A percentile compares a stretch with the other conserved stretches of the same genome.
Evolutionary conservation across 2,329 filamentous ascomycete species (phyloP).

Genomic region (Westerdykella aurantiaca): DNA sequence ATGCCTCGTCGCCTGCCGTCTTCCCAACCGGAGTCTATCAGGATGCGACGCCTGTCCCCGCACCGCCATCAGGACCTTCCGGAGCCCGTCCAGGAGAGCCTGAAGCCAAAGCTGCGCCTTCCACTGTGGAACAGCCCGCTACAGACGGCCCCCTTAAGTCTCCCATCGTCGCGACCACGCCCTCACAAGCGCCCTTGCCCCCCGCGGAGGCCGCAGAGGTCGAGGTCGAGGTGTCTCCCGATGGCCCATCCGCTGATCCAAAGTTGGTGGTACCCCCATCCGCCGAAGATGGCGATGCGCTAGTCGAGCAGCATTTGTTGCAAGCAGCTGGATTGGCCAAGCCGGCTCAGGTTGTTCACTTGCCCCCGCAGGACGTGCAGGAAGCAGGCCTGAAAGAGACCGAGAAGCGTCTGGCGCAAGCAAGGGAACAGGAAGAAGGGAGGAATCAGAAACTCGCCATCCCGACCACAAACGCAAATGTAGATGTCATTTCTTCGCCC

Average conservation of each 20-base stretch:
- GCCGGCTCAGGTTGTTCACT: slow-evolving; percentile 39
- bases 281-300: slow-evolving; percentile 29
- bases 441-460: slow-evolving; percentile 33
- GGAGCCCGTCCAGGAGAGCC: slow-evolving; percentile 7
- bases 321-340: slow-evolving; percentile 7
- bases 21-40: background rate
- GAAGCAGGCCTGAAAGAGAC: slow-evolving; percentile 43
- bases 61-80: slow-evolving; percentile 2
- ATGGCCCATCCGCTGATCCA: slow-evolving; percentile 19
- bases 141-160: slow-evolving; percentile 7
- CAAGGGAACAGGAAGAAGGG: slow-evolving; percentile 34
- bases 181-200: no score
- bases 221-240: slow-evolving; percentile 1
- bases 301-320: slow-evolving; percentile 12
- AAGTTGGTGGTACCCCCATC: slow-evolving; percentile 23
- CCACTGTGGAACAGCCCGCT: slow-evolving; percentile 10
- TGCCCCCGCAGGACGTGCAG: slow-evolving; percentile 48
- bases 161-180: background rate
- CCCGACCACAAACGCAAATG: slow-evolving; percentile 16
- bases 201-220: no score
- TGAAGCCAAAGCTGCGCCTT: slow-evolving; percentile 6
- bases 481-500: slow-evolving; percentile 44
- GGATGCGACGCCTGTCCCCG: background rate
- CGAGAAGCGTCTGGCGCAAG: slow-evolving; percentile 35
- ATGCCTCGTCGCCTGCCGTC: slow-evolving; percentile 17